phyloP scores from a whole-genome alignment of 345 rosid species.

The Heritiera fomes region DNA sequence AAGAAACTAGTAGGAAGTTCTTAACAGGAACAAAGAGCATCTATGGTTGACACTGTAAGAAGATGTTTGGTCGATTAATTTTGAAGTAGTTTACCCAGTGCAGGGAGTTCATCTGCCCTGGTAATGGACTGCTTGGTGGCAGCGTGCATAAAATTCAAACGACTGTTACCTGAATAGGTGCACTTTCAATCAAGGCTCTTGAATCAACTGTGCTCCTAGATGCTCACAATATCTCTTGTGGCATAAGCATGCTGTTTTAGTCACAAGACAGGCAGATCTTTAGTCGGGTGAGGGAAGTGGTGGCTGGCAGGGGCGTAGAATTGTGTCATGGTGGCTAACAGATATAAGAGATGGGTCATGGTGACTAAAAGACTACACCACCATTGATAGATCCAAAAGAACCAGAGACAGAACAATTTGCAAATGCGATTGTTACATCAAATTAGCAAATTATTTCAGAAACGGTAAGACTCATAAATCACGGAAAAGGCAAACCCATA shows the following conservation, averaged over 20 bases:
- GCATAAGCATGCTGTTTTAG: conserved; percentile 14
- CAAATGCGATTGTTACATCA: not conserved
- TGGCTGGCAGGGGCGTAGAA: conserved; percentile 6
- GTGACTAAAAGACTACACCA: not conserved
- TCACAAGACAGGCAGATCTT: conserved; percentile 13
- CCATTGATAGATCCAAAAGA: not conserved
- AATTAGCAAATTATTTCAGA: not conserved
- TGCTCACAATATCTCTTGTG: conserved; percentile 15
- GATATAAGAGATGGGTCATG: not conserved
- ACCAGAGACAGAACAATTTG: not conserved
- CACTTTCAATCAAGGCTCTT: conserved; percentile 10
- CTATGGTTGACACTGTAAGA: not conserved
- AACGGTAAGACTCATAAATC: not conserved
- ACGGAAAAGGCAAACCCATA: not conserved
- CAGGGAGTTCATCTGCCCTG: not conserved
- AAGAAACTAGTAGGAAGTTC: not conserved
- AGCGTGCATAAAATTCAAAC: conserved; percentile 1
- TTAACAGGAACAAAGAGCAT: not conserved
- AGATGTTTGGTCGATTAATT: conserved; percentile 4
- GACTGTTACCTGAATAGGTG: conserved; percentile 8
- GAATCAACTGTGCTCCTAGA: conserved; percentile 6
- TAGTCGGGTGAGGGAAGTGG: conserved; percentile 16
- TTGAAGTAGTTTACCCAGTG: not conserved
- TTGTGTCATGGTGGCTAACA: not conserved
- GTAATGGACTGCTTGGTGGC: not conserved